These are phyloP conservation scores for Nigrograna mackinnonii DNA, from an alignment of 2,329 filamentous ascomycete genomes.

Conservation along the genomic window DNA sequence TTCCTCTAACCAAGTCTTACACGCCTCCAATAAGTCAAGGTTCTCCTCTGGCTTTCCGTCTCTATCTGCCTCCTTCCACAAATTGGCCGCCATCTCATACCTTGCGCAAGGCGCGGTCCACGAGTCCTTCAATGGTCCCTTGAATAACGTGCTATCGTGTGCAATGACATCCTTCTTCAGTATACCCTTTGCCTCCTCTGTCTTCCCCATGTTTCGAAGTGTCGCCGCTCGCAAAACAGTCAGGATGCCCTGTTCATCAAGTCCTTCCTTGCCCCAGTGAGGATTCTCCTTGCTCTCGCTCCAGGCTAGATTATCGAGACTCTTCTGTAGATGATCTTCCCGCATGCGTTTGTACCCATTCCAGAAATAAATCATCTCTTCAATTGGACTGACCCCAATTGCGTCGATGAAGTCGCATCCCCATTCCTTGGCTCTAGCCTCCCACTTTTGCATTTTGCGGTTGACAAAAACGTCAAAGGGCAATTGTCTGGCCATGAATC, in stretches of 20 bases:
- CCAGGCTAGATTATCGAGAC: slow-evolving; percentile 68
- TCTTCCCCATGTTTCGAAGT: slow-evolving; percentile 64
- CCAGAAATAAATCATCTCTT: slow-evolving; percentile 96
- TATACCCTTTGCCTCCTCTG: slow-evolving; percentile 66
- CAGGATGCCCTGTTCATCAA: slow-evolving; percentile 67
- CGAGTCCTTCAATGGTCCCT: slow-evolving; percentile 66
- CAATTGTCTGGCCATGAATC: slow-evolving; percentile 84
- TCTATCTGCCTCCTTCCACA: slow-evolving; percentile 69
- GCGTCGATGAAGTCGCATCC: slow-evolving; percentile 73
- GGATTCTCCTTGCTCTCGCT: slow-evolving; percentile 58
- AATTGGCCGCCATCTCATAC: slow-evolving; percentile 83
- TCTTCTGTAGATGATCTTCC: slow-evolving; percentile 64
- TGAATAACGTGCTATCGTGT: slow-evolving; percentile 59
- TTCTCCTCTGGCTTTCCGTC: slow-evolving; percentile 39
- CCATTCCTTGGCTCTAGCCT: slow-evolving; percentile 71
- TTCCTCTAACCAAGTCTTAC: slow-evolving; percentile 67
- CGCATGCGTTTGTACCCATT: slow-evolving; percentile 85
- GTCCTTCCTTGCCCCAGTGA: slow-evolving; percentile 54
- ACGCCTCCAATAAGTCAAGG: slow-evolving; percentile 59
- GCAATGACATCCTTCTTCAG: slow-evolving; percentile 66
- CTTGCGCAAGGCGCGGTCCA: slow-evolving; percentile 74
- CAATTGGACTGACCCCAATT: slow-evolving; percentile 75
- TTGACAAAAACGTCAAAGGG: slow-evolving; percentile 87
- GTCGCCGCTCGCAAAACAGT: slow-evolving; percentile 69
- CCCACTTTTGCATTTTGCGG: slow-evolving; percentile 88